A percentile compares a stretch with the other conserved stretches of the same genome.
Evolutionary conservation across 2,329 filamentous ascomycete species (phyloP).

Genomic region (Phaeosphaeria sp.): DNA sequence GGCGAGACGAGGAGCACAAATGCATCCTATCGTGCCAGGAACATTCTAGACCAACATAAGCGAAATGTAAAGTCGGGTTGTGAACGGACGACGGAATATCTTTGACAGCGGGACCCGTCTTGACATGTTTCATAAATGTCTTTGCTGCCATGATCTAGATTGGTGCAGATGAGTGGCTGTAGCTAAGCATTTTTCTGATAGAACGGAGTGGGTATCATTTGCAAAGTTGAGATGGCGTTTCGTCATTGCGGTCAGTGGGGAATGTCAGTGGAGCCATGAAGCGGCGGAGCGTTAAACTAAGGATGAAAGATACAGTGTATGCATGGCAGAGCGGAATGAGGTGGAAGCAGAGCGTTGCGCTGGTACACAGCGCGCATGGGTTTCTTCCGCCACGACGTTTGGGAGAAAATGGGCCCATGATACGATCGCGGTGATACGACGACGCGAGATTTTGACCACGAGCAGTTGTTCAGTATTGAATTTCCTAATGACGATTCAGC

Average conservation of each 20-base stretch:
- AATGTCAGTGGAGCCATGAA: neutral
- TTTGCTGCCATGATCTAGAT: neutral
- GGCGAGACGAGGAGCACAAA: neutral
- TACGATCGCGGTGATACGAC: neutral
- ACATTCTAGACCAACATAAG: neutral
- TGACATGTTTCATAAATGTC: neutral
- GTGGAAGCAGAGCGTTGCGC: neutral
- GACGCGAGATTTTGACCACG: neutral
- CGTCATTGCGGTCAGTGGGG: neutral
- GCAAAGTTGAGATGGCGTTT: neutral
- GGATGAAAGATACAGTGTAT: neutral
- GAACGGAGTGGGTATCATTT: neutral
- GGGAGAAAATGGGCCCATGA: neutral
- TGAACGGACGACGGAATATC: neutral
- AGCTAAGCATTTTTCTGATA: neutral
- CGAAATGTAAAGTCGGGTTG: neutral
- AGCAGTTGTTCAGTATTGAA: neutral
- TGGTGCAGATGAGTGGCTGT: neutral
- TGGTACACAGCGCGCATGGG: neutral
- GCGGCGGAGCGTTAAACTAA: constrained; percentile 1
- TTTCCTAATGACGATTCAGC: neutral
- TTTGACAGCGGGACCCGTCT: neutral
- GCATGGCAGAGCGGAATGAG: neutral
- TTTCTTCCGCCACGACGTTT: neutral
- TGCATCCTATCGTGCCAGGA: neutral